phyloP scores from a whole-genome alignment of 441 rosid genomes.

The Lepidium campestre region DNA sequence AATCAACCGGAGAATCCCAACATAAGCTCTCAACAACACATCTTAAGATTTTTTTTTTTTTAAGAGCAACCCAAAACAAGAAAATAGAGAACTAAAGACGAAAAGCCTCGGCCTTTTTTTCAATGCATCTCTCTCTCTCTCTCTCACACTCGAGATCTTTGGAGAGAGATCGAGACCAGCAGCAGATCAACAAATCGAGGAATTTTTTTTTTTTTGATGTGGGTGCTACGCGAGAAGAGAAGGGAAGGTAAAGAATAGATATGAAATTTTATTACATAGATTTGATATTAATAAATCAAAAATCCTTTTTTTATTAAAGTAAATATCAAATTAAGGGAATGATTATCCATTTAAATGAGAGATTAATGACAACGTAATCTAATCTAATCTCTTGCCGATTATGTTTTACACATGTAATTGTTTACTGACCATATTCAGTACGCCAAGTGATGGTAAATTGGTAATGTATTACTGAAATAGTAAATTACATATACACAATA shows the following conservation, averaged over 20 bases:
- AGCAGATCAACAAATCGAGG: conserved; percentile 88
- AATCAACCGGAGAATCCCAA: conserved; percentile 27
- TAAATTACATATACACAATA: background rate
- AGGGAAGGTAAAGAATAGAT: conserved; percentile 34
- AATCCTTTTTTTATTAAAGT: conserved; percentile 4
- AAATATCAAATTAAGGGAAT: conserved; percentile 13
- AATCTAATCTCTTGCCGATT: background rate
- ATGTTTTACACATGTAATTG: background rate
- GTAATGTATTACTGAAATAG: background rate
- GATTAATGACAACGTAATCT: conserved; percentile 9
- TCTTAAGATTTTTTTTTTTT: conserved; percentile 2
- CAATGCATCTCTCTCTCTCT: conserved; percentile 23
- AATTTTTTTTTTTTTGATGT: conserved; percentile 27
- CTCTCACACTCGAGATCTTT: conserved; percentile 39
- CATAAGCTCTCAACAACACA: conserved; percentile 29
- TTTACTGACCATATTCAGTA: background rate
- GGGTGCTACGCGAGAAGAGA: conserved; percentile 33
- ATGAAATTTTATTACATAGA: conserved; percentile 14
- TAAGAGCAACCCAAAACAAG: background rate
- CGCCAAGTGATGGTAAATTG: background rate
- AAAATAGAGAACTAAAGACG: conserved; percentile 8
- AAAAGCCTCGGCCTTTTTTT: conserved; percentile 29
- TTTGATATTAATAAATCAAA: conserved; percentile 1
- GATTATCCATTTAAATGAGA: conserved; percentile 20
- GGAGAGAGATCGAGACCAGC: conserved; percentile 55